Evolutionary conservation across 1,139 yeast genomes (phyloP).

Genomic region (Suhomyces atakaporum): DNA sequence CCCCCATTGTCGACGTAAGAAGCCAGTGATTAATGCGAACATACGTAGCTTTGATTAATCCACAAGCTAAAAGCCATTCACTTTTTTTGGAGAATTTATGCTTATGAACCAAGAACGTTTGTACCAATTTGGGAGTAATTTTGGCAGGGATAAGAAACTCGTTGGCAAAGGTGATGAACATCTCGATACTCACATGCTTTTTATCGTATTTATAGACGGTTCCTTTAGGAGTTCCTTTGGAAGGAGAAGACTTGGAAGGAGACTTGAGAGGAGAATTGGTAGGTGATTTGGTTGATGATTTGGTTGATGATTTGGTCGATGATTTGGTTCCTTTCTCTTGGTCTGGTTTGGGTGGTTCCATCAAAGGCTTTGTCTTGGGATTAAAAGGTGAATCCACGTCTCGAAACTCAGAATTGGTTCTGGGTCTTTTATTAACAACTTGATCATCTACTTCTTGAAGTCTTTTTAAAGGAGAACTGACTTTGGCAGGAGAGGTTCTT

Average conservation of each 20-base stretch:
- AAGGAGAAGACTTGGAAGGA: constrained; percentile 10
- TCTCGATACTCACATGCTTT: constrained; percentile 42
- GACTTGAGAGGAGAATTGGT: no score
- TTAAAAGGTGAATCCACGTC: constrained; percentile 38
- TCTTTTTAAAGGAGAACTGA: constrained; percentile 34
- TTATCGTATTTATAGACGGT: constrained; percentile 26
- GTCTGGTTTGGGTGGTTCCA: constrained; percentile 6
- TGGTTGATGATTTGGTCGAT: not conserved
- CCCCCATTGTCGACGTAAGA: constrained; percentile 48
- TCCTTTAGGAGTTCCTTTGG: constrained; percentile 5
- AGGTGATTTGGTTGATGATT: constrained; percentile 1
- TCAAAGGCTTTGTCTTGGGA: constrained; percentile 19
- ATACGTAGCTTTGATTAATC: constrained; percentile 61
- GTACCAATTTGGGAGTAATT: constrained; percentile 51
- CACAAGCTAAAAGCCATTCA: constrained; percentile 72
- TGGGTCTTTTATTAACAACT: constrained; percentile 8
- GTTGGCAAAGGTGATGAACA: constrained; percentile 61
- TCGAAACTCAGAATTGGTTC: constrained; percentile 10
- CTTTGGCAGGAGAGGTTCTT: constrained; percentile 18
- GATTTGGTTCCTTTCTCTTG: no score
- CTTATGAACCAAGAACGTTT: constrained; percentile 52
- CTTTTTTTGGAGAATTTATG: constrained; percentile 53
- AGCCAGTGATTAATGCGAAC: constrained; percentile 52
- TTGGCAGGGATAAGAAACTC: constrained; percentile 60
- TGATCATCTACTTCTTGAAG: constrained; percentile 25